Conservation (phyloP, 805 yeast genomes). For the Blastobotrys chiropterorum region DNA sequence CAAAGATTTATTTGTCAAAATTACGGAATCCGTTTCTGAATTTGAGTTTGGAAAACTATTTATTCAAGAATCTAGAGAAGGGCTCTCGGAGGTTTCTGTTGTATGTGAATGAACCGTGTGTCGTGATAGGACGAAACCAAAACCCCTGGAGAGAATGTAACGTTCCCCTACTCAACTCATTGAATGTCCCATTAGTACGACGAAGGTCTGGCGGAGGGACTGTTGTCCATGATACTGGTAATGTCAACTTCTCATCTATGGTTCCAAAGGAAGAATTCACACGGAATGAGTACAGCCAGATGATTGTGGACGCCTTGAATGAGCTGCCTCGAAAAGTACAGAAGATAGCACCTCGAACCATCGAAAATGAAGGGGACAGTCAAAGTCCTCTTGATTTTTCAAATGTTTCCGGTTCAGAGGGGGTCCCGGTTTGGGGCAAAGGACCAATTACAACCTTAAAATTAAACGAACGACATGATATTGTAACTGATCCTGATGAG, state of each 20-base stretch:
- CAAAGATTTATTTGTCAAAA: slow-evolving; percentile 32
- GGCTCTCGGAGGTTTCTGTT: slow-evolving; percentile 52
- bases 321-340: slow-evolving; percentile 13
- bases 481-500: slow-evolving; percentile 38
- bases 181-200: slow-evolving; percentile 62
- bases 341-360: not conserved
- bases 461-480: slow-evolving; percentile 77
- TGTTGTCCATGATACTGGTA: slow-evolving; percentile 90
- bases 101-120: slow-evolving; percentile 75
- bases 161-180: slow-evolving; percentile 43
- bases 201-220: slow-evolving; percentile 94
- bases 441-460: slow-evolving; percentile 29
- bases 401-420: not conserved
- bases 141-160: slow-evolving; percentile 89
- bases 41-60: slow-evolving; percentile 73
- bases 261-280: slow-evolving; percentile 58
- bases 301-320: slow-evolving; percentile 40
- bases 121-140: slow-evolving; percentile 94
- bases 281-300: slow-evolving; percentile 46
- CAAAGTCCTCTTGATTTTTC: slow-evolving; percentile 4
- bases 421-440: slow-evolving; percentile 1
- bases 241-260: slow-evolving; percentile 79
- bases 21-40: slow-evolving; percentile 65
- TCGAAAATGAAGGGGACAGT: not conserved
- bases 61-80: slow-evolving; percentile 44